A percentile compares a stretch with the other conserved stretches of the same genome.
Evolutionary conservation across 2,329 filamentous ascomycete genomes (phyloP).

Genomic region (Akanthomyces muscarius): DNA sequence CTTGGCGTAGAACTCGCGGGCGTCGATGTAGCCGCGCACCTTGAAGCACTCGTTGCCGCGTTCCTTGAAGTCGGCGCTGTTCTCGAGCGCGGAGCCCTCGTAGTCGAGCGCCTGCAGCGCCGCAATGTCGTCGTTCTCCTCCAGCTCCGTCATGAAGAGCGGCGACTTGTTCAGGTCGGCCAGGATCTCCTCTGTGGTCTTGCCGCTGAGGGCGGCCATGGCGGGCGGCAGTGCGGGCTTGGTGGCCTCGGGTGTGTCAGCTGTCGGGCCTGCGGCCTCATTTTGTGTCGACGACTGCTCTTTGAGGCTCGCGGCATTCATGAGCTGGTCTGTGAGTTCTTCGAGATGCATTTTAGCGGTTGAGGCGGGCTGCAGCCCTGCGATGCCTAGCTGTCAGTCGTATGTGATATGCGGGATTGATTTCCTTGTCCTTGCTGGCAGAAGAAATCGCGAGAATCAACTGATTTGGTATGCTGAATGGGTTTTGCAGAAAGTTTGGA

Average conservation of each 20-base stretch:
- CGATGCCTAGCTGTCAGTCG: neutral
- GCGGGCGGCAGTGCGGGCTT: conserved; percentile 45
- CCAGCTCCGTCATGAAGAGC: conserved; percentile 93
- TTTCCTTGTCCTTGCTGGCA: neutral
- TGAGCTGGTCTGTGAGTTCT: conserved; percentile 39
- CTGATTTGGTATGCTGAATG: neutral
- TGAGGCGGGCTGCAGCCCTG: neutral
- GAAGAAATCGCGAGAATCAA: neutral
- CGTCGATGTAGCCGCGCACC: conserved; percentile 70
- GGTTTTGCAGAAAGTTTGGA: neutral
- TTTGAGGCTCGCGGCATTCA: conserved; percentile 21
- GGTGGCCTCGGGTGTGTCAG: conserved; percentile 23
- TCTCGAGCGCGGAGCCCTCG: conserved; percentile 83
- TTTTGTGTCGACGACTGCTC: conserved; percentile 3
- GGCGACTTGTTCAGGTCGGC: conserved; percentile 61
- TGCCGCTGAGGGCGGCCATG: conserved; percentile 37
- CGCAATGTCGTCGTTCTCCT: conserved; percentile 72
- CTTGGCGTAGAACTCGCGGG: conserved; percentile 87
- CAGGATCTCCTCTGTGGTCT: conserved; percentile 52
- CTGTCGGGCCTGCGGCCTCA: conserved; percentile 4
- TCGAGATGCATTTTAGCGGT: conserved; percentile 35
- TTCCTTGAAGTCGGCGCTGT: conserved; percentile 80
- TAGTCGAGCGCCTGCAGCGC: conserved; percentile 88
- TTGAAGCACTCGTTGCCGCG: conserved; percentile 87
- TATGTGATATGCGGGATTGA: neutral